Evolutionary conservation across 2,329 filamentous ascomycete genomes (phyloP).

Genomic region (Endocalyx cinctus): DNA sequence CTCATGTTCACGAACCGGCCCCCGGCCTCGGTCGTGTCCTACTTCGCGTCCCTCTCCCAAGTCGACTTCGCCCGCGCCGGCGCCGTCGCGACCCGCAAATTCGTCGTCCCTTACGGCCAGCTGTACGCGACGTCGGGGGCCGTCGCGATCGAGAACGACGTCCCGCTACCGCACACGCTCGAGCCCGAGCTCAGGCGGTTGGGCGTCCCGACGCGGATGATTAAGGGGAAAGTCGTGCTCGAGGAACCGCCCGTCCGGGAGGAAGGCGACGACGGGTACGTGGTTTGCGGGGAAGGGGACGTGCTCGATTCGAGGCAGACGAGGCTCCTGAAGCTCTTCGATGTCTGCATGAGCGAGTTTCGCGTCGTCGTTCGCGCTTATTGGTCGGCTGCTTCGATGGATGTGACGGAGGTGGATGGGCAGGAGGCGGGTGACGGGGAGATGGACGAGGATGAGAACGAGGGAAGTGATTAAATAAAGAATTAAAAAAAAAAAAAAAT

Average conservation of each 20-base stretch:
- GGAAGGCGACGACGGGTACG: slow-evolving; percentile 51
- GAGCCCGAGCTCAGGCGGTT: slow-evolving; percentile 88
- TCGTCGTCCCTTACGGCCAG: slow-evolving; percentile 77
- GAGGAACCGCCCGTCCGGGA: slow-evolving; percentile 43
- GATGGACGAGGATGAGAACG: slow-evolving; percentile 19
- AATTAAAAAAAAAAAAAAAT: no score
- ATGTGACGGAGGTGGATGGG: slow-evolving; percentile 53
- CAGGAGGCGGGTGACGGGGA: slow-evolving; percentile 31
- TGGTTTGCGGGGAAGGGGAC: slow-evolving; percentile 81
- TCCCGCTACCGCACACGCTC: slow-evolving; percentile 79
- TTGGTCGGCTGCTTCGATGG: slow-evolving; percentile 55
- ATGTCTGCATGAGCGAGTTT: slow-evolving; percentile 87
- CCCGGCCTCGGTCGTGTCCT: slow-evolving; percentile 60
- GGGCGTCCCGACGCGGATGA: slow-evolving; percentile 82
- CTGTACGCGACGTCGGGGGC: slow-evolving; percentile 79
- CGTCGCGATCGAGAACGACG: slow-evolving; percentile 73
- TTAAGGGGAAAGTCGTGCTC: slow-evolving; percentile 82
- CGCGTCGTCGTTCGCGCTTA: slow-evolving; percentile 73
- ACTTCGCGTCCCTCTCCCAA: slow-evolving; percentile 68
- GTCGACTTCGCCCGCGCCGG: slow-evolving; percentile 92
- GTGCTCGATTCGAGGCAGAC: slow-evolving; percentile 88
- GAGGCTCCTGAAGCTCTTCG: slow-evolving; percentile 88
- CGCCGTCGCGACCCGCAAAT: slow-evolving; percentile 65
- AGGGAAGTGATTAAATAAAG: no score
- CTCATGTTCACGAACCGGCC: slow-evolving; percentile 83